Evolutionary conservation across 805 yeast genomes (phyloP), one percentile per base, ranked within the genome.

Genomic region (Kodamaea laetipori): DNA sequence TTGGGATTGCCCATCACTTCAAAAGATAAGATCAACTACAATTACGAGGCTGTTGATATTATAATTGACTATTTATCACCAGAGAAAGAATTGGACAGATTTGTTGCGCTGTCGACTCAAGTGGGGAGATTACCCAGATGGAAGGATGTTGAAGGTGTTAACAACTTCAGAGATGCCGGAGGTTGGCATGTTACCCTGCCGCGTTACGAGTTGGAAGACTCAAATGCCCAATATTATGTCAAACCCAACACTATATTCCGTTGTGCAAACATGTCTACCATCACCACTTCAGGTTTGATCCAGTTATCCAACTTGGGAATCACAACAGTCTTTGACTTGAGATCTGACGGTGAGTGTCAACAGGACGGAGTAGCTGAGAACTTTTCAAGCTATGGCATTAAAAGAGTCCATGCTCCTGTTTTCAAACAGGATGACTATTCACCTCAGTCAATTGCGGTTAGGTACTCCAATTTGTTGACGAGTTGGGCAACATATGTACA

Each of bases 101-200:
- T 84, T 51, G 66, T 69, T 47, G 57, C 64, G 8, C 45, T 60
- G 2, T 59, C 70, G 17, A 42, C 52, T 12, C 52, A 47, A 13
- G 60, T 80, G 3, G 74, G 73, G 4, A 57, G 60, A n/a, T 52
- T 67, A 15, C 63, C 79, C 2, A 66, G 90, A 46, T 82, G 86
- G 83, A 79, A 79, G 50, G 40, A 61, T 0, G 73, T 86, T 15
- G 86, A 83, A 5, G 90, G 90, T 0, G 76, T 86, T 15, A 61
- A 75, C 31, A 88, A 88, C 54, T 84, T 86, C 54, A 71, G 96
- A 49, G 96, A 89, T 55, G 57, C 83, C 44, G 96, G 96, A 1
- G 96, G 95, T 10, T 88, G 84, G 78, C 64, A 61, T 41, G 63
- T 80, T 0, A 49, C 50, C 6, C 41, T 42, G 18, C 73, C 75